A percentile compares a stretch with the other conserved stretches of the same genome.
These are phyloP conservation scores for Penicillium sp. DNA, from an alignment of 2,329 filamentous ascomycete species.

Conservation along the genomic window DNA sequence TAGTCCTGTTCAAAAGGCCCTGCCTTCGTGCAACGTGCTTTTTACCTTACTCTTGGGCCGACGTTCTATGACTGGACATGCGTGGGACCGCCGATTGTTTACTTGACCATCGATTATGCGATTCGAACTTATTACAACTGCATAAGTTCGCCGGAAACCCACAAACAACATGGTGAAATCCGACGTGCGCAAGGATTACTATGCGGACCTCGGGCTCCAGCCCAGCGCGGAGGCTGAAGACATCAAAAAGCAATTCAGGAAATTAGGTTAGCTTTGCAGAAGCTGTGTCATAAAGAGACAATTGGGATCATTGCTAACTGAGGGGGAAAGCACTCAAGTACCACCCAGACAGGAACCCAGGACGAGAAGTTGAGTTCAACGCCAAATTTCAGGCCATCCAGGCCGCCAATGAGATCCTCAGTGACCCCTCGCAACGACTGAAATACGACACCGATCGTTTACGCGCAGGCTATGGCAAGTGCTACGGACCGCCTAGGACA, in stretches of 20 bases:
- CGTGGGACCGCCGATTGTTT: constrained; percentile 5
- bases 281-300: background rate
- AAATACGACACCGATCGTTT: constrained; percentile 63
- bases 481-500: constrained; percentile 32
- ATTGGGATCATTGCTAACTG: background rate
- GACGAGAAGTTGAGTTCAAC: constrained; percentile 74
- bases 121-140: constrained; percentile 7
- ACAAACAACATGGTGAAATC: constrained; percentile 62
- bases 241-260: constrained; percentile 82
- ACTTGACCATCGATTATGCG: constrained; percentile 15
- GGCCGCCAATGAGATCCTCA: constrained; percentile 75
- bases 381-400: constrained; percentile 84
- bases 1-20: background rate
- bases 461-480: constrained; percentile 47
- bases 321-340: constrained; percentile 68
- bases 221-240: constrained; percentile 67
- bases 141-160: constrained; percentile 10
- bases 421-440: constrained; percentile 55
- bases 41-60: background rate
- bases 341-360: constrained; percentile 86
- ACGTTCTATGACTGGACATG: constrained; percentile 18
- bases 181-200: constrained; percentile 73
- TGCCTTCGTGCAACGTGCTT: constrained; percentile 3
- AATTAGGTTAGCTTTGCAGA: constrained; percentile 60
- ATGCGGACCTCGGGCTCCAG: constrained; percentile 74